Percentiles rank a stretch among this genome's conserved stretches.
phyloP scores from a whole-genome alignment of 176 grass and related monocot genomes.

The Chrysopogon serrulatus region DNA sequence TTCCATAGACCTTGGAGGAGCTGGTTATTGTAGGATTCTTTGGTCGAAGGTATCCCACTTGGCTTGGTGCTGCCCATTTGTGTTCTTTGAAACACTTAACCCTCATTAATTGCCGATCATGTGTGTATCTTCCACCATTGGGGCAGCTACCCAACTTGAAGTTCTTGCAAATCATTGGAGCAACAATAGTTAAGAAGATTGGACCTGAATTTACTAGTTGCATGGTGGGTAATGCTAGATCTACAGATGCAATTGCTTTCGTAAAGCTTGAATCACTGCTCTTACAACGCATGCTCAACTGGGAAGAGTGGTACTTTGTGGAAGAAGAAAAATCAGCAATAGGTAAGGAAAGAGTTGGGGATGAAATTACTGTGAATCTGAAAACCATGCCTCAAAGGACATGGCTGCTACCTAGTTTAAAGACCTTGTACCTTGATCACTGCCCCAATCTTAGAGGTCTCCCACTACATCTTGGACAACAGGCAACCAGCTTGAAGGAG shows the following conservation, averaged over 20 bases:
- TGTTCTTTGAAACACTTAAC: neutral
- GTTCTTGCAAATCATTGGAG: neutral
- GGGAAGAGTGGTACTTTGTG: constrained; percentile 32
- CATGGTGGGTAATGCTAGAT: neutral
- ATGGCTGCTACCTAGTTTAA: neutral
- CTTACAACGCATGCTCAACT: constrained; percentile 7
- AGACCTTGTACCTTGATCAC: neutral
- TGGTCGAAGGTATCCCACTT: neutral
- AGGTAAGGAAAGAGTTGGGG: neutral
- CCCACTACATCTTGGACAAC: neutral
- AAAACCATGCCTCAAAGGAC: neutral
- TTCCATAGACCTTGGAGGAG: neutral
- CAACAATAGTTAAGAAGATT: neutral
- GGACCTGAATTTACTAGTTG: constrained; percentile 19
- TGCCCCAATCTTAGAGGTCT: neutral
- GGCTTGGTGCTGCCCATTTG: neutral
- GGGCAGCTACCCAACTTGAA: constrained; percentile 18
- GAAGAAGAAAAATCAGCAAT: neutral
- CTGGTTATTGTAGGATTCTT: neutral
- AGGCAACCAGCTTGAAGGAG: neutral
- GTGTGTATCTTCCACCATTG: constrained; percentile 7
- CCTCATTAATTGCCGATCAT: neutral
- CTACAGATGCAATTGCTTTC: neutral
- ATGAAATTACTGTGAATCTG: no score
- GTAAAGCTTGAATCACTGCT: constrained; percentile 2